Evolutionary conservation across 331 rosid genomes (phyloP), one percentile per base, ranked within the genome.

Genomic region (Cydonia oblonga): DNA sequence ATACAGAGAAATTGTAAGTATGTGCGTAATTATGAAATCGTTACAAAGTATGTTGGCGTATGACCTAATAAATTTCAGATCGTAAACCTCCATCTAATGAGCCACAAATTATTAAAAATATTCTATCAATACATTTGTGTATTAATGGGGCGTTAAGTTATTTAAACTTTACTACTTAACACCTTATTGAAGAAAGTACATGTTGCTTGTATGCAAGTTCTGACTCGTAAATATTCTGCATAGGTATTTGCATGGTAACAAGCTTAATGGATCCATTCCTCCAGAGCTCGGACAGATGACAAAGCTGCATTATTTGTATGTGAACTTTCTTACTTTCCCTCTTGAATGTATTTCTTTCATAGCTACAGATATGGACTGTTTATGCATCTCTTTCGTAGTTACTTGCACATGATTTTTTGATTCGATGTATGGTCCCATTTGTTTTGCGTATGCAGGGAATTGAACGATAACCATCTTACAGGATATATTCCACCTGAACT

Each of bases 171-270:
- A 30, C 16, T 49, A 63, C 30, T 49, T 24, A n/a, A 71, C 18
- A 26, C 11, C 5, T 10, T 19, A 54, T 28, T 6, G 33, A 44
- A 72, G 9, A 22, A 26, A n/a, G 12, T 64, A 2, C 18, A n/a
- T 40, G 38, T 62, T 62, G 42, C 23, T 16, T 72, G 18, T 32
- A 40, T 62, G 28, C 51, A 6, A 25, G 38, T 46, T 24, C 76
- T 70, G 35, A 72, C 40, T 42, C 60, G 15, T 10, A 49, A 8
- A 5, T 53, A 26, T 60, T 54, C 76, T 71, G 59, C 75, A n/a
- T 57, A 96, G 99, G 92, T 96, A 96, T 82, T 86, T 96, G 92
- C 96, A 96, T 65, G 89, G 93, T 29, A 96, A 96, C 84, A 96
- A 83, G 92, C 86, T 96, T 63, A 88, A 90, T 9, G 97, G 97